Conservation (phyloP, 768 basidiomycete genomes). For the Boletus tomentosulus region DNA sequence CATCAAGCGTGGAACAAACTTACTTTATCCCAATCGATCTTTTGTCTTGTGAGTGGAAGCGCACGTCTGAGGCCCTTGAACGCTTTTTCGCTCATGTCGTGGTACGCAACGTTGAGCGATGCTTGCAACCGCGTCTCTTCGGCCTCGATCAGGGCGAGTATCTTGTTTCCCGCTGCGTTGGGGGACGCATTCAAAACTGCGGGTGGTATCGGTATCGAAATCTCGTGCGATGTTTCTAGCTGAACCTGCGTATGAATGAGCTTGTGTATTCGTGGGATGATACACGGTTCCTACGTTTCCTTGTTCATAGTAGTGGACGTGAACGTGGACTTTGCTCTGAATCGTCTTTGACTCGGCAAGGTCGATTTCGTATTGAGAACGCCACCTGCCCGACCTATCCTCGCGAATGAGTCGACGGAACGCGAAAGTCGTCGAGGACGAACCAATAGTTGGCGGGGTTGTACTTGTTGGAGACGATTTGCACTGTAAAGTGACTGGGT, state of each 20-base stretch:
- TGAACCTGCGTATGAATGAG: conserved; percentile 61
- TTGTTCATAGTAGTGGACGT: conserved; percentile 97
- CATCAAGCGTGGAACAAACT: conserved; percentile 5
- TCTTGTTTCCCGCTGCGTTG: conserved; percentile 55
- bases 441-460: conserved; percentile 93
- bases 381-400: conserved; percentile 96
- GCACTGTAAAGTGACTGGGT: conserved; percentile 55
- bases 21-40: conserved; percentile 95
- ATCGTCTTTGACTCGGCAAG: conserved; percentile 52
- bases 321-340: conserved; percentile 69
- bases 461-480: conserved; percentile 94
- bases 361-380: conserved; percentile 80
- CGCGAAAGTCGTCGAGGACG: not conserved
- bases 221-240: conserved; percentile 68
- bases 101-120: conserved; percentile 77
- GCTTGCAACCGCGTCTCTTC: conserved; percentile 80
- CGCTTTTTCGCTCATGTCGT: conserved; percentile 87
- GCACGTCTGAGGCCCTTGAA: conserved; percentile 90
- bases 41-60: conserved; percentile 87
- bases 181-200: conserved; percentile 52
- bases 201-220: conserved; percentile 61
- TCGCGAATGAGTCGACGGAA: not conserved
- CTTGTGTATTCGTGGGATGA: not conserved
- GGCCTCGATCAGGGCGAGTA: conserved; percentile 75
- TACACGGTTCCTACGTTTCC: conserved; percentile 66